phyloP scores from a whole-genome alignment of 345 rosid species.

The Jatropha curcas region DNA sequence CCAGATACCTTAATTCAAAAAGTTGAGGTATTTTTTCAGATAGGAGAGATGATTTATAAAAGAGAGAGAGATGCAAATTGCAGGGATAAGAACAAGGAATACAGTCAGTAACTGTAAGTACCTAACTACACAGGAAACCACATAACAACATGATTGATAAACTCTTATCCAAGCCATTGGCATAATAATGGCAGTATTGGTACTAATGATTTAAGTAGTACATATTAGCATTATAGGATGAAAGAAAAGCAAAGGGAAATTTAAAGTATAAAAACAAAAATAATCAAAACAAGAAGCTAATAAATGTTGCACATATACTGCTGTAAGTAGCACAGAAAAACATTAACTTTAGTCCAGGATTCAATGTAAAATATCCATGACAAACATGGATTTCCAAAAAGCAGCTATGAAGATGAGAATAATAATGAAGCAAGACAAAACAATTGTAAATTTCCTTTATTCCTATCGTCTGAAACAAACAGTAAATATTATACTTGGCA shows the following conservation, averaged over 20 bases:
- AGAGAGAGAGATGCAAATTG: background rate
- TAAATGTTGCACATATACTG: slow-evolving; percentile 2
- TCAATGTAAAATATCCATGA: background rate
- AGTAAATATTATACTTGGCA: background rate
- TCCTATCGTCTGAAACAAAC: background rate
- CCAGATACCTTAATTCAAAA: slow-evolving; percentile 76
- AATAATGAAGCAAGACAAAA: background rate
- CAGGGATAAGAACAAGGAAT: background rate
- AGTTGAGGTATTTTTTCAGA: slow-evolving; percentile 3
- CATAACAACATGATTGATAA: background rate
- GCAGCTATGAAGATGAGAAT: background rate
- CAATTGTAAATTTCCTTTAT: background rate
- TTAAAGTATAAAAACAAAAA: background rate
- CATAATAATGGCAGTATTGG: background rate
- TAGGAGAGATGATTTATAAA: background rate
- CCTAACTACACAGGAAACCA: background rate
- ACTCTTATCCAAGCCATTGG: background rate
- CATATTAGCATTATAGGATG: background rate
- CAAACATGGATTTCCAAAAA: background rate
- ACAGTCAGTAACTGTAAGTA: background rate
- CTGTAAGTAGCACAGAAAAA: background rate
- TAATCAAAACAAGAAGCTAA: background rate
- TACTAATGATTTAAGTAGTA: background rate
- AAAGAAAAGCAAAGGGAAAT: background rate
- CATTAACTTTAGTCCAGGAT: background rate